A percentile compares a stretch with the other conserved stretches of the same genome.
phyloP scores from a whole-genome alignment of 306 rosid genomes.

The barrel medic (Medicago truncatula) region DNA sequence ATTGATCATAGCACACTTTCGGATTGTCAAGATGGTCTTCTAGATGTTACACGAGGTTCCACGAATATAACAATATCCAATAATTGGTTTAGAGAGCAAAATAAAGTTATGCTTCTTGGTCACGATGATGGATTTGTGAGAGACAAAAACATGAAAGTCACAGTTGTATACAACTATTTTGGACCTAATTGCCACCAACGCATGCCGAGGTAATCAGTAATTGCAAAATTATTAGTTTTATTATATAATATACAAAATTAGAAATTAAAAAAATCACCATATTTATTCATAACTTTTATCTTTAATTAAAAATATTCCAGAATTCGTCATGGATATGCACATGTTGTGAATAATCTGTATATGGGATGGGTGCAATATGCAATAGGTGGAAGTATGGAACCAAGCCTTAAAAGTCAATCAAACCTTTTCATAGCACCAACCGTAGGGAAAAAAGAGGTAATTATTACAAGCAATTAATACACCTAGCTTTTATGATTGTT shows the following conservation, averaged over 20 bases:
- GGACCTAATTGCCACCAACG: constrained; percentile 47
- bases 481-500: not conserved
- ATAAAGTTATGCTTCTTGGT: constrained; percentile 48
- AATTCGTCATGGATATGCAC: constrained; percentile 47
- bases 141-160: constrained; percentile 43
- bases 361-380: constrained; percentile 48
- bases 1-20: constrained; percentile 45
- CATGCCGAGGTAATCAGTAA: constrained; percentile 39
- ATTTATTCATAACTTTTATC: not conserved
- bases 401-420: constrained; percentile 51
- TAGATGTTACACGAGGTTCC: constrained; percentile 45
- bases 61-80: constrained; percentile 42
- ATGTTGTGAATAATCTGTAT: constrained; percentile 49
- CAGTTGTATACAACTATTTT: constrained; percentile 41
- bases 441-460: constrained; percentile 40
- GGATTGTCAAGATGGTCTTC: constrained; percentile 44
- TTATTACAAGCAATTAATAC: not conserved
- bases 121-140: constrained; percentile 45
- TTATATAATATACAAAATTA: not conserved
- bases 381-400: constrained; percentile 45
- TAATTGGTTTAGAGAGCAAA: constrained; percentile 46
- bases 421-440: constrained; percentile 54
- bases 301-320: constrained; percentile 23
- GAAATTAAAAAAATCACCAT: not conserved
- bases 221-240: not conserved